Evolutionary conservation across 352 stramenopile genomes (phyloP), one percentile per base, ranked within the genome.

Genomic region (Globisporangium orthogonon): DNA sequence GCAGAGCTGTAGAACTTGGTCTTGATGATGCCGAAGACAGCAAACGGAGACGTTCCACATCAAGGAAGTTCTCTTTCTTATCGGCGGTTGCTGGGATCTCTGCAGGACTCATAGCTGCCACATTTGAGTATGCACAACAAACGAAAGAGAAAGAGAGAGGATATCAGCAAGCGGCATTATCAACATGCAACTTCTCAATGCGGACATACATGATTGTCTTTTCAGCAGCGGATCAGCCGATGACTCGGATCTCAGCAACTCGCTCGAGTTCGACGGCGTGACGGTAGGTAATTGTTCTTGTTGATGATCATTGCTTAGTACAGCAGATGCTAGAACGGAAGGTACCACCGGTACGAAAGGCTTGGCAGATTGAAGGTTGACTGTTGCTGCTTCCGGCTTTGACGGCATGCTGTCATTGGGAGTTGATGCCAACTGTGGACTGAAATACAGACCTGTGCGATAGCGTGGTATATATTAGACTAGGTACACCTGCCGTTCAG

Each of bases 11-110:
- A 40, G 50, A 74, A 10, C 33, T 43, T 51, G 71, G 66, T 43
- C 69, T 56, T 0, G 71, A 76, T 0, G 69, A 69, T n/a, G 66
- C 37, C 2, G 68, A 61, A 5, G 60, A 71, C 35, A 76, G 52
- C 46, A 66, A 45, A 3, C 58, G 63, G 5, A 76, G 63, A 33
- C 66, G 60, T 2, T 79, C 71, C 3, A 76, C 47, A 37, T 79
- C 71, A 14, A 74, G 57, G 35, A 73, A 64, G 57, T 65, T 52
- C 35, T 49, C 54, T 6, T 39, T 15, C 29, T 15, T 54, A 18
- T 54, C 60, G 10, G 30, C 13, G 4, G 23, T 66, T 39, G 67
- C 62, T 17, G 18, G 11, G 14, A 41, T 1, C 17, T 56, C 45
- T 15, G 44, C 4, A 7, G 43, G 1, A 6, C 29, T 23, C 4